phyloP scores from a whole-genome alignment of 345 rosid species.

The Melaleuca quinquenervia region DNA sequence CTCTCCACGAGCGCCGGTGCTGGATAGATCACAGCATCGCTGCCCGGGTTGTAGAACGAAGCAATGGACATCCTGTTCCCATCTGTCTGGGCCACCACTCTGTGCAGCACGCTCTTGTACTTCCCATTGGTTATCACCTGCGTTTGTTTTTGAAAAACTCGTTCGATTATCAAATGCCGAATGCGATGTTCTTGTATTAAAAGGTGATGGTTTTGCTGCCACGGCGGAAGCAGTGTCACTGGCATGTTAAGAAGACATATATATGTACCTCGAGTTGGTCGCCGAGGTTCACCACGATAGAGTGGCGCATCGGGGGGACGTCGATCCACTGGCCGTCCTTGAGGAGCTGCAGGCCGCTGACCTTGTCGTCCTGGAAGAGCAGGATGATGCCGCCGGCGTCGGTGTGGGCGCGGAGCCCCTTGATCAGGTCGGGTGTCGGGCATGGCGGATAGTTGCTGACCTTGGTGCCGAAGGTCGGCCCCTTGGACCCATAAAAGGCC shows the following conservation, averaged over 20 bases:
- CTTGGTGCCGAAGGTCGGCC: conserved; percentile 86
- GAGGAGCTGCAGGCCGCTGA: conserved; percentile 89
- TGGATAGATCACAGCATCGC: conserved; percentile 69
- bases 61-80: conserved; percentile 84
- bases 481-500: conserved; percentile 50
- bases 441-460: conserved; percentile 94
- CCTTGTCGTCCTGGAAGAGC: conserved; percentile 75
- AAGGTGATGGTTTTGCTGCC: rapidly evolving
- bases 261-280: conserved; percentile 74
- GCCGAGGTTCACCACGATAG: conserved; percentile 83
- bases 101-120: conserved; percentile 84
- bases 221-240: background rate
- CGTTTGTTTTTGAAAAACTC: background rate
- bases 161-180: background rate
- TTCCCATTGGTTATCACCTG: conserved; percentile 87
- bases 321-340: conserved; percentile 80
- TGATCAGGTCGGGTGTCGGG: conserved; percentile 77
- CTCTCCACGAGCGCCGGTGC: conserved; percentile 53
- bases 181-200: background rate
- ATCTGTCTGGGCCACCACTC: conserved; percentile 62
- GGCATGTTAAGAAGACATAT: no score
- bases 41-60: conserved; percentile 88
- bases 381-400: conserved; percentile 90
- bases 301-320: conserved; percentile 86
- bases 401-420: conserved; percentile 88